These are phyloP conservation scores for Eleusine coracana DNA, from an alignment of 176 grass and related monocot genomes.

Conservation along the genomic window DNA sequence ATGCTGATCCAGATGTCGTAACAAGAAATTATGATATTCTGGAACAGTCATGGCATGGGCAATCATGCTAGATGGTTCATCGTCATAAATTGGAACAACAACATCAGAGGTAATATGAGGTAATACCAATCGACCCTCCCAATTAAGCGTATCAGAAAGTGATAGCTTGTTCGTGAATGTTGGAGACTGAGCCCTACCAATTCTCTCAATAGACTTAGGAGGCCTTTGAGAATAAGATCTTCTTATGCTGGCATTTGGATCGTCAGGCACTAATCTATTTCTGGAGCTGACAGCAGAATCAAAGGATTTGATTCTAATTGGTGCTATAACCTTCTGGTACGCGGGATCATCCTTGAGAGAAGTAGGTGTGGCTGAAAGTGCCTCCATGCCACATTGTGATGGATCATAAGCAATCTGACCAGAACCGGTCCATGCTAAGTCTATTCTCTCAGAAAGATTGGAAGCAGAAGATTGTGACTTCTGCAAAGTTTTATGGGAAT, in stretches of 20 bases:
- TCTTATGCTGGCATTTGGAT: conserved; percentile 57
- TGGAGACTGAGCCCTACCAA: conserved; percentile 37
- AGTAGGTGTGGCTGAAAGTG: conserved; percentile 40
- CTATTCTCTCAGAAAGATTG: conserved; percentile 89
- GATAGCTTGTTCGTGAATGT: conserved; percentile 54
- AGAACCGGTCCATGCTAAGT: conserved; percentile 88
- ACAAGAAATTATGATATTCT: conserved; percentile 65
- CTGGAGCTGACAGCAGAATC: conserved; percentile 66
- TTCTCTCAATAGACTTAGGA: conserved; percentile 59
- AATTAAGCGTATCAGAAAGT: conserved; percentile 51
- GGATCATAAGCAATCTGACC: conserved; percentile 36
- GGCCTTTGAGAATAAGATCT: conserved; percentile 88
- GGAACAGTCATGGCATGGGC: conserved; percentile 82
- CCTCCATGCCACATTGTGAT: conserved; percentile 46
- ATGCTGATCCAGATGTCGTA: conserved; percentile 35
- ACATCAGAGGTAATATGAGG: conserved; percentile 51
- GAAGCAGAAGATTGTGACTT: conserved; percentile 56
- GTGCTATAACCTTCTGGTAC: conserved; percentile 56
- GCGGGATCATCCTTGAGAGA: conserved; percentile 50
- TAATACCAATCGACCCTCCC: conserved; percentile 59
- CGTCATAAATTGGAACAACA: conserved; percentile 85
- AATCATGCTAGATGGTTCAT: conserved; percentile 93
- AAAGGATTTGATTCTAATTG: conserved; percentile 76
- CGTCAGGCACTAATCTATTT: conserved; percentile 38
- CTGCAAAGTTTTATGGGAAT: conserved; percentile 45